Base-by-base conservation (phyloP, 2,329 filamentous ascomycete genomes). In the Neofusicoccum sp. region DNA sequence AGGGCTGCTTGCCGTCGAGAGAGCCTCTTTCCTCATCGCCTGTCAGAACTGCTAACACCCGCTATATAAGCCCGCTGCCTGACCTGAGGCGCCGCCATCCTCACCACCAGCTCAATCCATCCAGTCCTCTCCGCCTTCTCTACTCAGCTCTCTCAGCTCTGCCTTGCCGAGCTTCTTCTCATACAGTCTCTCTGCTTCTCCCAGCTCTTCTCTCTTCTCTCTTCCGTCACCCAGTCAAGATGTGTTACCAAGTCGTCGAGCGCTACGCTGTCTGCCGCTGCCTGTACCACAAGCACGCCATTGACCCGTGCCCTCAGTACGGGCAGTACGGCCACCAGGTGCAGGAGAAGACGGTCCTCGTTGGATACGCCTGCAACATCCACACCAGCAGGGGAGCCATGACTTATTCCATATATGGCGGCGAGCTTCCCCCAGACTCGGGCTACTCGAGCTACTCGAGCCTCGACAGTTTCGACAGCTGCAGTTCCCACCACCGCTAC, bases 171-270 rank as follows among this genome's bases (percentile, higher is more conserved):
- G 3, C 50, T 33, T 3, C 45, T 28, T 49, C 45, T 49, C 45
- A 6, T 56, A 39, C 34, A 34, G 16, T 31, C 28, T 56, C 39
- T 29, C 47, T 59, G 11, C 11, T 31, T 9, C 11, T 41, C 41
- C 11, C 22, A n/a, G n/a, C n/a, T n/a, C n/a, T n/a, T 50, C 16
- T 1, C 31, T 1, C 22, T 28, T 22, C 16, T 29, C 16, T 39
- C 33, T 12, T 11, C 22, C 22, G 1, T 34, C 22, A 12, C 5
- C 2, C 49, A 39, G 22, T 5, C 47, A 63, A 6, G 66, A 96
- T 97, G 93, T 97, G 93, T 74, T 93, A 92, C 73, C 91, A 93
- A 79, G 79, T 97, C 66, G 82, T 94, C 70, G 93, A 97, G 77
- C 84, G 91, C 64, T 97, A 93, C 81, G 88, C 92, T 62, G 91